Evolutionary conservation across 371 early-diverging fungal genomes (phyloP).

Genomic region (Nematocida sp.): DNA sequence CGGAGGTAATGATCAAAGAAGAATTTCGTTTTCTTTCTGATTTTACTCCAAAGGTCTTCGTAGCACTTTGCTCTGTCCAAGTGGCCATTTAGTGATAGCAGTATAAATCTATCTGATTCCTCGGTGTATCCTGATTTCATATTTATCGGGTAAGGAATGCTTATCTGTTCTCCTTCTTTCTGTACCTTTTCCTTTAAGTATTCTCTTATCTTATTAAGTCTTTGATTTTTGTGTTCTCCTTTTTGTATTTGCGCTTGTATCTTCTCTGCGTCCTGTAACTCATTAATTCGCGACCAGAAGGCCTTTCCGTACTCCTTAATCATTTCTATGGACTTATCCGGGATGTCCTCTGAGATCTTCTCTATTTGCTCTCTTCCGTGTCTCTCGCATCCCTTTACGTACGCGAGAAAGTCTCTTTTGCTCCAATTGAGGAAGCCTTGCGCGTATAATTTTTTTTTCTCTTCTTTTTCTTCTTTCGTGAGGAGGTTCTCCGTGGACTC

Average conservation of each 20-base stretch:
- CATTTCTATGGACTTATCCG: slow-evolving; percentile 54
- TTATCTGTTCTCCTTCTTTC: slow-evolving; percentile 42
- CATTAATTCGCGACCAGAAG: slow-evolving; percentile 60
- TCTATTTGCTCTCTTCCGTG: slow-evolving; percentile 71
- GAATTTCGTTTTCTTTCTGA: slow-evolving; percentile 33
- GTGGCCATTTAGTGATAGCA: slow-evolving; percentile 48
- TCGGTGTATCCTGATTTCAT: slow-evolving; percentile 50
- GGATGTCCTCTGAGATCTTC: slow-evolving; percentile 46
- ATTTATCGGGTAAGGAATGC: slow-evolving; percentile 21
- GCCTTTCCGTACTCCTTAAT: slow-evolving; percentile 60
- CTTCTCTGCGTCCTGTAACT: slow-evolving; percentile 60
- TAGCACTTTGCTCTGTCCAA: slow-evolving; percentile 53
- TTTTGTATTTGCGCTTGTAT: slow-evolving; percentile 55
- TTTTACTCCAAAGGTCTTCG: slow-evolving; percentile 53
- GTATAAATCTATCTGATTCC: slow-evolving; percentile 45
- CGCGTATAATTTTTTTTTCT: slow-evolving; percentile 73
- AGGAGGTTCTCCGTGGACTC: slow-evolving; percentile 72
- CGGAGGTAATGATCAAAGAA: slow-evolving; percentile 59
- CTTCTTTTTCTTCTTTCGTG: slow-evolving; percentile 76
- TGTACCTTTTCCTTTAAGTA: slow-evolving; percentile 47
- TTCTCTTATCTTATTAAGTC: slow-evolving; percentile 49
- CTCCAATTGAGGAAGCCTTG: slow-evolving; percentile 85
- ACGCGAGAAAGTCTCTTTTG: slow-evolving; percentile 79
- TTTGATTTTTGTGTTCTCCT: slow-evolving; percentile 37
- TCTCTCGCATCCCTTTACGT: slow-evolving; percentile 79